These are phyloP conservation scores for Lablab purpureus DNA, from an alignment of 306 rosid genomes.

Conservation along the genomic window DNA sequence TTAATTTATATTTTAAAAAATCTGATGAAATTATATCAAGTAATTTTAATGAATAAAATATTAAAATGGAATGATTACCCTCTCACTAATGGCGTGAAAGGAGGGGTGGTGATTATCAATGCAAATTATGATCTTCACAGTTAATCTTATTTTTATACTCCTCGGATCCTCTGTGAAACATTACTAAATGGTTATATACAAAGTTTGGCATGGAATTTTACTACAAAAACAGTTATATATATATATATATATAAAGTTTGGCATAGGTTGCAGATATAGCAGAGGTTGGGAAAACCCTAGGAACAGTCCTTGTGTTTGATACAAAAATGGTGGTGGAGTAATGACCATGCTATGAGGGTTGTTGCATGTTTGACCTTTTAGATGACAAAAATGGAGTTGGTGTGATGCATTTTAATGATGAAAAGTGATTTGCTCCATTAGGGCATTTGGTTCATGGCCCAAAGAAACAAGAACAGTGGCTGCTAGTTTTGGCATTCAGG, in stretches of 20 bases:
- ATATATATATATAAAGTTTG: background rate
- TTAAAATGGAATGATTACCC: background rate
- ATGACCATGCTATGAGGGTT: background rate
- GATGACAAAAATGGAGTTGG: conserved; percentile 58
- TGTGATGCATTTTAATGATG: conserved; percentile 60
- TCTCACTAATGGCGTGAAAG: background rate
- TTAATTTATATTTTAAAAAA: no score
- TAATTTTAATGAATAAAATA: background rate
- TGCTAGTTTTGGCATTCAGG: conserved; percentile 55
- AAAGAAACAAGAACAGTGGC: background rate
- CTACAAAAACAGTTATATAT: conserved; percentile 4
- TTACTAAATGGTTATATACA: background rate
- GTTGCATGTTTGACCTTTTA: conserved; percentile 62
- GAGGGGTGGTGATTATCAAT: background rate
- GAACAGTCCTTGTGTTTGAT: conserved; percentile 35
- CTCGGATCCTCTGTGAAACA: background rate
- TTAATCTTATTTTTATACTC: background rate
- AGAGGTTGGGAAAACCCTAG: conserved; percentile 16
- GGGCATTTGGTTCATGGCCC: conserved; percentile 45
- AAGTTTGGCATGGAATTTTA: background rate
- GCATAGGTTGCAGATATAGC: background rate
- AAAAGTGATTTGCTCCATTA: conserved; percentile 55
- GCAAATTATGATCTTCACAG: background rate
- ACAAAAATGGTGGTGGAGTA: conserved; percentile 36
- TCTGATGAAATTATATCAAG: background rate